Evolutionary conservation across 805 yeast species (phyloP).

Genomic region (Pichia rugopelliculosa): DNA sequence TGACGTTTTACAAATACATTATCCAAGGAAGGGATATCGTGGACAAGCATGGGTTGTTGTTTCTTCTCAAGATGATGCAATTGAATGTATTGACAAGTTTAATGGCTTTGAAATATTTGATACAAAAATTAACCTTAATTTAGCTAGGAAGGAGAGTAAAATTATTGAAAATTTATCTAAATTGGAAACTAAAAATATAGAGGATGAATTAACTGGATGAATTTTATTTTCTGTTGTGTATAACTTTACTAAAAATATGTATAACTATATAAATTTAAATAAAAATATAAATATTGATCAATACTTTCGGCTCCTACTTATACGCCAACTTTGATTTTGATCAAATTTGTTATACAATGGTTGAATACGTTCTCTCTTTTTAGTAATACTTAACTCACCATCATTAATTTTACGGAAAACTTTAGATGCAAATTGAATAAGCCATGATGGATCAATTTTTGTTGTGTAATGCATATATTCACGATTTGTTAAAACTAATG

Average conservation of each 20-base stretch:
- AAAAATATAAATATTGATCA: neutral
- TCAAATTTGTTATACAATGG: slow-evolving; percentile 63
- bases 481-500: slow-evolving; percentile 70
- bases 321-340: slow-evolving; percentile 67
- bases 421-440: slow-evolving; percentile 60
- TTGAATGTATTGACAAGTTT: slow-evolving; percentile 40
- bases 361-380: slow-evolving; percentile 57
- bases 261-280: neutral
- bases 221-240: neutral
- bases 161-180: slow-evolving; percentile 14
- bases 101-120: slow-evolving; percentile 47
- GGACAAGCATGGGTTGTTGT: slow-evolving; percentile 65
- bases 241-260: neutral
- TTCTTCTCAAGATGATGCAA: slow-evolving; percentile 42
- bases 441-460: slow-evolving; percentile 76
- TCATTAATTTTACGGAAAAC: slow-evolving; percentile 63
- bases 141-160: slow-evolving; percentile 30
- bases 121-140: slow-evolving; percentile 40
- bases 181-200: neutral
- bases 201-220: neutral
- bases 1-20: slow-evolving; percentile 47
- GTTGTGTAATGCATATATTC: slow-evolving; percentile 92
- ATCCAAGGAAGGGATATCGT: slow-evolving; percentile 37
- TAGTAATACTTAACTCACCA: slow-evolving; percentile 39
- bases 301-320: slow-evolving; percentile 38